A percentile compares a stretch with the other conserved stretches of the same genome.
Evolutionary conservation across 1,284 basidiomycete genomes (phyloP).

Genomic region (Leccinum insigne): DNA sequence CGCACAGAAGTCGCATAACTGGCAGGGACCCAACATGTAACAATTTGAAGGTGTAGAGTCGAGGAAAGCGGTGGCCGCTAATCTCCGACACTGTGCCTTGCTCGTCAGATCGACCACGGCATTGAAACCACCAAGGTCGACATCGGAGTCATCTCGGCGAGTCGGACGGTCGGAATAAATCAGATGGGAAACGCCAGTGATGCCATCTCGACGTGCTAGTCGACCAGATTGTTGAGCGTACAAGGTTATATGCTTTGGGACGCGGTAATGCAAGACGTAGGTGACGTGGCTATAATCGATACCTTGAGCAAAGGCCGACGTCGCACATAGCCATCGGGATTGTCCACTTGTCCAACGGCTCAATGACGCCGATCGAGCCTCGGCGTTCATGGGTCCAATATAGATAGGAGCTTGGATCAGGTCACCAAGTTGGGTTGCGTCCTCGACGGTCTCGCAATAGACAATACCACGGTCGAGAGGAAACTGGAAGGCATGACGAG

Average conservation of each 20-base stretch:
- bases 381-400: not conserved
- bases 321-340: slow-evolving; percentile 6
- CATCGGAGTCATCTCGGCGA: not conserved
- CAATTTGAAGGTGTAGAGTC: not conserved
- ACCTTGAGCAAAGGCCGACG: slow-evolving; percentile 7
- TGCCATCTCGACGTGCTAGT: not conserved
- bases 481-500: not conserved
- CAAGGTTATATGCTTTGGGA: slow-evolving; percentile 8
- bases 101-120: slow-evolving; percentile 1
- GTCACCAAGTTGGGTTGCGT: not conserved
- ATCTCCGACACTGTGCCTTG: not conserved
- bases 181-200: not conserved
- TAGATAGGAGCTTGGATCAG: not conserved
- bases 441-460: slow-evolving; percentile 1
- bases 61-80: not conserved
- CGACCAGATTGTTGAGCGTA: slow-evolving; percentile 11
- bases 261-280: slow-evolving; percentile 6
- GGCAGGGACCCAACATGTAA: not conserved
- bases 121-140: slow-evolving; percentile 1
- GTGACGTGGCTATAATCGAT: slow-evolving; percentile 10
- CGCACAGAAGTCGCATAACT: slow-evolving; percentile 3
- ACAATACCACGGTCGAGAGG: not conserved
- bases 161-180: not conserved
- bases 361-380: not conserved
- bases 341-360: not conserved